Evolutionary conservation across 805 yeast species (phyloP), one percentile per base, ranked within the genome.

Genomic region (Gaillardinia entomophila): DNA sequence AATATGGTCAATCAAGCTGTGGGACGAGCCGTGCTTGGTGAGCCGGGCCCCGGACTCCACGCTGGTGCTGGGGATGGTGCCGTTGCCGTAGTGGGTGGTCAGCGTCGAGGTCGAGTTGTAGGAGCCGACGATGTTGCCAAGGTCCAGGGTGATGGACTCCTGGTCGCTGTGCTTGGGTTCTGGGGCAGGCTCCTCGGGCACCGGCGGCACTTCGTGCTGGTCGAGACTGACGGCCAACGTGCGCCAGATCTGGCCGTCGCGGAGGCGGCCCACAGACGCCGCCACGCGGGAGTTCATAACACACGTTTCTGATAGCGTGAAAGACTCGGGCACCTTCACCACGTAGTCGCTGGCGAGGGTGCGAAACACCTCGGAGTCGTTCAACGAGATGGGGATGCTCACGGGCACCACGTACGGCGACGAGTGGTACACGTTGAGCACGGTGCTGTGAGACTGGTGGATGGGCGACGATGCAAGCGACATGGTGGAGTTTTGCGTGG

Each of bases 181-280:
- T n/a, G n/a, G n/a, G n/a, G n/a, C n/a, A n/a, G n/a, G n/a, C n/a
- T n/a, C n/a, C n/a, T n/a, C n/a, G n/a, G n/a, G n/a, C n/a, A n/a
- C n/a, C n/a, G n/a, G n/a, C n/a, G n/a, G n/a, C n/a, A n/a, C n/a
- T n/a, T n/a, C n/a, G 8, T 6, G 10, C 22, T 55, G 58, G 26
- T 55, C 66, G 3, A 79, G 53, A 18, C 77, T 59, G 22, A 71
- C 72, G 11, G 73, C 71, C 4, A 80, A 54, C 3, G 78, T 66
- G 37, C 68, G 55, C 88, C 88, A 81, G 1, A 76, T 68, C 46
- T 77, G 84, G 33, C 79, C 64, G 34, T 77, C 82, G 36, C 84
- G 55, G 33, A 59, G 62, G 31, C 65, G 54, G 12, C 66, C 64
- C 1, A 68, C 81, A 28, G 66, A 60, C 1, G 69, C 69, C 0